Evolutionary conservation across 2,329 filamentous ascomycete genomes (phyloP).

Genomic region (Neofusicoccum laricinum): DNA sequence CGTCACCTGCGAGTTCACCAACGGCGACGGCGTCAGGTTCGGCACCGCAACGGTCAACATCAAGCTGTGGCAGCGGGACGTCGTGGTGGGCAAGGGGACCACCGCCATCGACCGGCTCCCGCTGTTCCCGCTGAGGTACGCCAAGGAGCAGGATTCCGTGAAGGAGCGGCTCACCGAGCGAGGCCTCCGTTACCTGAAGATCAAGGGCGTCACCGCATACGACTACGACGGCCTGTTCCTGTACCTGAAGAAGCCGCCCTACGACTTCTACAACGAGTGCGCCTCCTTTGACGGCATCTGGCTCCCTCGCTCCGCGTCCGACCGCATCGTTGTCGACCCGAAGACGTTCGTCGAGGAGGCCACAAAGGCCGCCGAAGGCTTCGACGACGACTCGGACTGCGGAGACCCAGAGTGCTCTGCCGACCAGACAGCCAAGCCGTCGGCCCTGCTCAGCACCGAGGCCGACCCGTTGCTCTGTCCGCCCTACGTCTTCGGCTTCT

Average conservation of each 20-base stretch:
- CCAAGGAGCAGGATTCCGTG: conserved; percentile 12
- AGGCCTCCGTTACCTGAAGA: conserved; percentile 20
- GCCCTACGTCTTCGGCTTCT: conserved; percentile 25
- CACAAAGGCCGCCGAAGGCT: neutral
- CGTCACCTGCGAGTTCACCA: conserved; percentile 28
- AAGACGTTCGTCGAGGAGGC: conserved; percentile 26
- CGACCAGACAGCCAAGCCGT: conserved; percentile 11
- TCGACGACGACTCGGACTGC: neutral
- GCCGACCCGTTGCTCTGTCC: conserved; percentile 28
- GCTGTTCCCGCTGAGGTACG: conserved; percentile 13
- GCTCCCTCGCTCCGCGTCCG: conserved; percentile 20
- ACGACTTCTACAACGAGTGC: conserved; percentile 21
- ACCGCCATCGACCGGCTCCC: conserved; percentile 16
- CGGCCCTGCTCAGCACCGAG: conserved; percentile 14
- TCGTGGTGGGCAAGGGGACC: conserved; percentile 18
- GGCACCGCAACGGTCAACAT: conserved; percentile 19
- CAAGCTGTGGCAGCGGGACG: conserved; percentile 17
- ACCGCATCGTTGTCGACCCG: conserved; percentile 25
- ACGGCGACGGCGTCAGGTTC: conserved; percentile 32
- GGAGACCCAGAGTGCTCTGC: neutral
- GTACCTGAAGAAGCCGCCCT: conserved; percentile 23
- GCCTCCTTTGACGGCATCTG: conserved; percentile 18
- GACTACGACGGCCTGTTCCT: conserved; percentile 24
- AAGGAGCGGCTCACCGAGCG: conserved; percentile 18
- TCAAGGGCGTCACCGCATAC: conserved; percentile 16